These are phyloP conservation scores for Aspergillus sp. DNA, from an alignment of 2,329 filamentous ascomycete species.

Conservation along the genomic window DNA sequence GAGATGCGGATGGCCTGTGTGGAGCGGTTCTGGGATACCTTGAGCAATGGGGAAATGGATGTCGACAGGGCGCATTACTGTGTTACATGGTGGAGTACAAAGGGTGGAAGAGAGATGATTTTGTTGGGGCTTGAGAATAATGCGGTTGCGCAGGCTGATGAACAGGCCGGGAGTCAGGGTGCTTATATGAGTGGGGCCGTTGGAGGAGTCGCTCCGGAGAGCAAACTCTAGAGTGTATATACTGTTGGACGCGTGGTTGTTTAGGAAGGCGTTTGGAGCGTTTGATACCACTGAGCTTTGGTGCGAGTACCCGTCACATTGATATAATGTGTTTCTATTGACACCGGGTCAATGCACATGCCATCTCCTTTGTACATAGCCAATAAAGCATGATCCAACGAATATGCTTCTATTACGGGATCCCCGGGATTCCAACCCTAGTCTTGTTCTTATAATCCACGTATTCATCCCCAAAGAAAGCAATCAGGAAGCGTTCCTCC, in stretches of 20 bases:
- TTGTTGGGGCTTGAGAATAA: slow-evolving; percentile 44
- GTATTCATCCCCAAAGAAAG: slow-evolving; percentile 86
- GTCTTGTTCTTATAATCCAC: slow-evolving; percentile 69
- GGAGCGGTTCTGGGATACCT: slow-evolving; percentile 73
- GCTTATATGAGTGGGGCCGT: slow-evolving; percentile 59
- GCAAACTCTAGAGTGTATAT: slow-evolving; percentile 45
- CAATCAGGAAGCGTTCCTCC: slow-evolving; percentile 75
- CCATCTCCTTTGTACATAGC: not conserved
- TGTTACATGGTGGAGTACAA: slow-evolving; percentile 81
- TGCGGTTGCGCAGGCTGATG: not conserved
- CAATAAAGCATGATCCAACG: not conserved
- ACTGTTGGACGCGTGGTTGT: not conserved
- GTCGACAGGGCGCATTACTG: slow-evolving; percentile 76
- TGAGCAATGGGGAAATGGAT: slow-evolving; percentile 83
- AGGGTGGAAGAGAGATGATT: slow-evolving; percentile 59
- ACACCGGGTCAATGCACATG: not conserved
- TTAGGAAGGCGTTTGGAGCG: not conserved
- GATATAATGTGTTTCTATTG: not conserved
- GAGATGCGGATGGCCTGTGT: slow-evolving; percentile 64
- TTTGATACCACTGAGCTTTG: slow-evolving; percentile 17
- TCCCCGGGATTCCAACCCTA: slow-evolving; percentile 77
- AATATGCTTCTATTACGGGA: slow-evolving; percentile 42
- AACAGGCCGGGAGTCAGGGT: slow-evolving; percentile 28
- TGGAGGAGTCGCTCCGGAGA: slow-evolving; percentile 37
- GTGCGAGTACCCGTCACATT: not conserved